Base-by-base conservation (phyloP, 2,329 filamentous ascomycete species). In the Colletotrichum sp. region DNA sequence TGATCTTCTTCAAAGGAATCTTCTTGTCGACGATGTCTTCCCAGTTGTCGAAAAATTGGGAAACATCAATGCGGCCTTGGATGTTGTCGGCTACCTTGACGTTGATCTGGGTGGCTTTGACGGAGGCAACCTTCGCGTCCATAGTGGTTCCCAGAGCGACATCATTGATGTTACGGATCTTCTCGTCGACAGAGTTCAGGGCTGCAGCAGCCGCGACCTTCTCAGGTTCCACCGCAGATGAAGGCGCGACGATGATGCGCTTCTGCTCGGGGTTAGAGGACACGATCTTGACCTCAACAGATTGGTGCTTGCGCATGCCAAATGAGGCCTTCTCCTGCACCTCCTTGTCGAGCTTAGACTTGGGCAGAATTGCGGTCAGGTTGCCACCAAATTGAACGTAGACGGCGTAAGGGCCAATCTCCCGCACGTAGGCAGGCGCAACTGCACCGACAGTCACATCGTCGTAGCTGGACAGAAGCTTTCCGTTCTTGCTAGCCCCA, bases 61-160 rank as follows among this genome's bases (percentile, higher is more conserved):
- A 98, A 8, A 97, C 91, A 81, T 98, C 96, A 75, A 99, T 93
- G 22, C 97, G 95, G n/a, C 96, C 97, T 82, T 98, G 95, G 11
- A 98, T 89, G 78, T 96, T 95, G 81, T 98, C 95, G 59, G 95
- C 94, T 67, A 98, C 89, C 79, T 94, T 92, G 8, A 99, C 95
- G 79, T 98, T 98, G 71, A 98, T 88, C 83, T 99, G 97, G 0
- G 96, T 98, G 65, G 93, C 93, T 84, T 98, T 98, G 81, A 98
- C 88, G 0, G 95, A 95, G n/a, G 91, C 91, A 60, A 99, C 91
- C 79, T 90, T 93, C 52, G 94, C 96, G 82, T 94, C 95, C 9
- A 93, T 92, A 63, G 94, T 83, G 78, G 90, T 93, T 69, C 96
- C 96, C 34, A 95, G 88, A 2, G 88, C 87, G 65, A 98, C 90